Base-by-base conservation (phyloP, 176 grass and related monocot genomes). In the Calamus simplicifolius region DNA sequence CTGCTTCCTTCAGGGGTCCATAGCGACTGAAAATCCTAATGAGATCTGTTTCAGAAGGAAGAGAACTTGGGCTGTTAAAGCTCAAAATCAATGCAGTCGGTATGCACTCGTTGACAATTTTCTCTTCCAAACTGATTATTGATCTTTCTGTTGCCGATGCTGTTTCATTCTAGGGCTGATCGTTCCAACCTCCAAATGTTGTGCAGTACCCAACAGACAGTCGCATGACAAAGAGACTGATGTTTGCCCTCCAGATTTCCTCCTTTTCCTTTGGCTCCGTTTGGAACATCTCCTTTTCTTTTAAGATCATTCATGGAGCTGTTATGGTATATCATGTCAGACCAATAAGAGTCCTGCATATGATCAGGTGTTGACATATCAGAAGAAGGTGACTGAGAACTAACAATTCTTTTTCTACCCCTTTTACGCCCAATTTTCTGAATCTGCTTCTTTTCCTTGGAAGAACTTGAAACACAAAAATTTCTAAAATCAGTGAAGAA, bases 301-400 rank as follows among this genome's bases (percentile, higher is more conserved):
- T 50, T 64, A 13, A 64, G 61, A n/a, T 12, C 48, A 64, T 43
- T 76, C 57, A 57, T 4, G 14, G 71, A 50, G 75, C 51, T 51
- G 21, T 26, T 81, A 49, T 73, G 31, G 82, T 82, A 69, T 43
- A 85, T 83, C 78, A 98, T 80, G 62, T 86, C 87, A 4, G 93
- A 98, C 93, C 93, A 98, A 63, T 98, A 98, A 18, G 93, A 88
- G 50, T 98, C 93, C 73, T 88, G 87, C 84, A 98, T 91, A 73
- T 97, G 92, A 77, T 98, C 87, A 18, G 49, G 12, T 48, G 35
- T 30, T 19, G 18, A 62, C 49, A 54, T 48, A 18, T 54, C 50
- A 54, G 19, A 73, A 54, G 17, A 4, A 23, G 8, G 5, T 28
- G 51, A 25, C 50, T 54, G 50, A 62, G 6, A 62, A 55, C 62